Evolutionary conservation across 1,284 basidiomycete species (phyloP).

Genomic region (Tilletia setariae): DNA sequence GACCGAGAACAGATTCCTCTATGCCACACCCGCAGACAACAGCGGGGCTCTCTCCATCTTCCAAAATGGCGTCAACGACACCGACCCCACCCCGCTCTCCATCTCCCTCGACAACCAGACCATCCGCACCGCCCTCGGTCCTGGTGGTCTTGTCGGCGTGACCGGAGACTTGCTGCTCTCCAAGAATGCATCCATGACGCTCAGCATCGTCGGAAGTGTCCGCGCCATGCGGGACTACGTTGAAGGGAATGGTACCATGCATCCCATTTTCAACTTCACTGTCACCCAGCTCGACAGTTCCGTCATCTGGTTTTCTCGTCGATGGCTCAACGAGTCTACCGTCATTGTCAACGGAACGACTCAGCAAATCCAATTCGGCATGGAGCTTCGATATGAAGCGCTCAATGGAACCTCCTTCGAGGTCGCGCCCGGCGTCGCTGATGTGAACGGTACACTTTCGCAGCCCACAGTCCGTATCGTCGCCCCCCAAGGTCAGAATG

Average conservation of each 20-base stretch:
- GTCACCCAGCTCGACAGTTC: slow-evolving; percentile 52
- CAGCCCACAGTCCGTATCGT: slow-evolving; percentile 55
- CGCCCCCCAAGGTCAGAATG: slow-evolving; percentile 37
- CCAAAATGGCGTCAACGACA: slow-evolving; percentile 29
- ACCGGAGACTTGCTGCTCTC: slow-evolving; percentile 54
- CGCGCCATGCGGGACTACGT: slow-evolving; percentile 57
- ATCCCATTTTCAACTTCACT: slow-evolving; percentile 59
- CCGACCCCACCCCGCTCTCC: slow-evolving; percentile 32
- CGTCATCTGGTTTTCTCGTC: slow-evolving; percentile 55
- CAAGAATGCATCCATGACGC: slow-evolving; percentile 55
- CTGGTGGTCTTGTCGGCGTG: slow-evolving; percentile 56
- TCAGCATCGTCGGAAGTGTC: slow-evolving; percentile 57
- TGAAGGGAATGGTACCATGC: slow-evolving; percentile 45
- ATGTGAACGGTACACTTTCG: slow-evolving; percentile 43
- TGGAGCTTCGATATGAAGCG: background rate
- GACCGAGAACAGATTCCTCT: background rate
- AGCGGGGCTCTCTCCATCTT: slow-evolving; percentile 57
- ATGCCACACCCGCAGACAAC: background rate
- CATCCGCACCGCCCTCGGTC: slow-evolving; percentile 38
- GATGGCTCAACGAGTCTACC: slow-evolving; percentile 54
- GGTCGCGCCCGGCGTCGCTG: slow-evolving; percentile 50
- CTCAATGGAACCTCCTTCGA: slow-evolving; percentile 54
- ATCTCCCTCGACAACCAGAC: slow-evolving; percentile 50
- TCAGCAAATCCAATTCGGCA: background rate
- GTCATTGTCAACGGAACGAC: slow-evolving; percentile 22